Conservation (phyloP, 129 eudicot species). For the Lactuca sativa region DNA sequence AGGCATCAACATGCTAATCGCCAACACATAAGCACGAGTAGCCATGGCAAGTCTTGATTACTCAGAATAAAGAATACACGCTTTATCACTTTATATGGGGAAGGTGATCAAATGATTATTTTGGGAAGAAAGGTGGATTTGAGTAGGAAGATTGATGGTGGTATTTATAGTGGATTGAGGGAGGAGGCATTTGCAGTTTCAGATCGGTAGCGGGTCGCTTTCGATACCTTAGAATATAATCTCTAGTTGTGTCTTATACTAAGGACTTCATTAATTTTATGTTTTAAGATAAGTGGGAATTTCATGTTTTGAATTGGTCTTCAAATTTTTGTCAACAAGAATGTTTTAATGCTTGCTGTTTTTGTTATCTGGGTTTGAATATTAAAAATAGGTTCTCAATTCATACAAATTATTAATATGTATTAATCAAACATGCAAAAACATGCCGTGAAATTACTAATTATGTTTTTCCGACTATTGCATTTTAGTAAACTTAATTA, state of each 20-base stretch:
- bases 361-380: too few relatives aligned
- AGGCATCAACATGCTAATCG: conserved; percentile 13
- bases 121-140: not conserved
- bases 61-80: not conserved
- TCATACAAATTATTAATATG: too few relatives aligned
- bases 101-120: conserved; percentile 3
- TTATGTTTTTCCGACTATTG: too few relatives aligned
- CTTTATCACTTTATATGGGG: conserved; percentile 1
- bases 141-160: conserved; percentile 10
- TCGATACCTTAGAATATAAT: conserved; percentile 4
- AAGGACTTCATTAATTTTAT: conserved; percentile 2
- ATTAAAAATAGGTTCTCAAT: too few relatives aligned
- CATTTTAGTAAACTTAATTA: too few relatives aligned
- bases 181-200: conserved; percentile 11
- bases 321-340: not conserved
- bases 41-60: conserved; percentile 23
- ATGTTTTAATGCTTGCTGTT: too few relatives aligned
- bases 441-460: too few relatives aligned
- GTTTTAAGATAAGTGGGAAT: not conserved
- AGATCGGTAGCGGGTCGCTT: conserved; percentile 20
- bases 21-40: conserved; percentile 1
- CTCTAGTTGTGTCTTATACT: conserved; percentile 3
- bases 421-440: too few relatives aligned
- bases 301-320: not conserved
- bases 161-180: conserved; percentile 9